Evolutionary conservation across 768 basidiomycete species (phyloP), one percentile per base, ranked within the genome.

Genomic region (Hypholoma fasciculare): DNA sequence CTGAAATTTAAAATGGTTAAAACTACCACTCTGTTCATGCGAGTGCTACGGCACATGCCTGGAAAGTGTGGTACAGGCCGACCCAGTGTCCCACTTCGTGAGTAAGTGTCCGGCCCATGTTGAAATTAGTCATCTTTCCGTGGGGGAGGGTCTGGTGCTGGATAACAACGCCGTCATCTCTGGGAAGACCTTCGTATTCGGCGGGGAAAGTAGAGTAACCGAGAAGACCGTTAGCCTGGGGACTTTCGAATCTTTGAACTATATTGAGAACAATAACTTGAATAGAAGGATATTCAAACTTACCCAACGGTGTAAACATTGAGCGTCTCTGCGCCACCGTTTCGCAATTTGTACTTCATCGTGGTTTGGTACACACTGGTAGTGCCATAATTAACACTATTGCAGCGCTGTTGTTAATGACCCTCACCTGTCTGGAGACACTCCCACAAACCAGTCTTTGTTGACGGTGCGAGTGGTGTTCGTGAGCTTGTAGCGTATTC

Each of bases 201-300:
- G 56, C 66, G 9, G 78, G 79, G 71, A 78, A 79, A 13, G 77
- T 78, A 14, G 76, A 67, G 63, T 82, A 81, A 3, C 80, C 74
- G 16, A 82, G 71, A 1, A 79, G 67, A 14, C 76, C 75, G 6
- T 52, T 52, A 14, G 64, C 72, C 26, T 62, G 34, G 16, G 70
- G 71, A 34, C 65, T 65, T 42, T 58, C 60, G 65, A 77, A 73
- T 17, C 70, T 72, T n/a, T 34, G 46, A 54, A 46, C 23, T 19
- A 7, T 20, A 7, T 6, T 47, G 12, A 16, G 7, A 16, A 27
- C 4, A 16, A 6, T 12, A 12, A 49, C 4, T 14, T n/a, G 27
- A 16, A 49, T 6, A 8, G 20, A 48, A 13, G 3, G 46, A 20
- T 30, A 12, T 48, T 23, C 11, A 13, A 13, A 54, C 43, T 6